A percentile compares a stretch with the other conserved stretches of the same genome.
Evolutionary conservation across 106 monocot genomes (phyloP).

Genomic region (Dendrobium huoshanense): DNA sequence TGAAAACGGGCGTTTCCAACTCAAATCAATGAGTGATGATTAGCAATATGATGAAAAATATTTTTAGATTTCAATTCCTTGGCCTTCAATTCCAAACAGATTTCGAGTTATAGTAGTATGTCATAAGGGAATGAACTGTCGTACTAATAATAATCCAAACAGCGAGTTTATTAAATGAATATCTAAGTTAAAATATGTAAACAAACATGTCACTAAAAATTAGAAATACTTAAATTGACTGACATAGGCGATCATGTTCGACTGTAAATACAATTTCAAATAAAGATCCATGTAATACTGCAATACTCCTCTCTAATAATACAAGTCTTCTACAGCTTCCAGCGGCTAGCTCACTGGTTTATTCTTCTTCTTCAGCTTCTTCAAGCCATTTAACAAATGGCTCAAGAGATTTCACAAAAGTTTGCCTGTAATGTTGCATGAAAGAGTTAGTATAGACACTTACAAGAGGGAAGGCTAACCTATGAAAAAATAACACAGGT

Average conservation of each 20-base stretch:
- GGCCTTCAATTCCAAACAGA: too few species aligned
- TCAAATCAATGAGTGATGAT: too few species aligned
- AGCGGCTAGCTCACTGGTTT: not conserved
- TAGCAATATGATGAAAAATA: too few species aligned
- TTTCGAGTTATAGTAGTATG: too few species aligned
- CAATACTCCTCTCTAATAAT: not conserved
- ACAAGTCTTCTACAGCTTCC: not conserved
- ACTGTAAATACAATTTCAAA: not conserved
- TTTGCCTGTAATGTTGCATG: conserved; percentile 43
- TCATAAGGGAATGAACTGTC: too few species aligned
- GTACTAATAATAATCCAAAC: not conserved
- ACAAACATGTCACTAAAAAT: not conserved
- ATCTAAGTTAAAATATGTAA: not conserved
- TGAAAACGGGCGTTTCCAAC: too few species aligned
- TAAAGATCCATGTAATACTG: not conserved
- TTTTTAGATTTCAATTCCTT: too few species aligned
- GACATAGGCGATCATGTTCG: not conserved
- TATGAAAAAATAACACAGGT: too few species aligned
- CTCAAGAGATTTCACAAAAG: conserved; percentile 87
- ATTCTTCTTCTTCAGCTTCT: conserved; percentile 93
- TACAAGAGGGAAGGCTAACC: too few species aligned
- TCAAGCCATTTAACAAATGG: conserved; percentile 97
- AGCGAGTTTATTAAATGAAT: not conserved
- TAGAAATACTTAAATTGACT: not conserved
- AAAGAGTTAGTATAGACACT: not conserved